phyloP scores from a whole-genome alignment of 768 basidiomycete genomes.

The Dioszegia crocea region DNA sequence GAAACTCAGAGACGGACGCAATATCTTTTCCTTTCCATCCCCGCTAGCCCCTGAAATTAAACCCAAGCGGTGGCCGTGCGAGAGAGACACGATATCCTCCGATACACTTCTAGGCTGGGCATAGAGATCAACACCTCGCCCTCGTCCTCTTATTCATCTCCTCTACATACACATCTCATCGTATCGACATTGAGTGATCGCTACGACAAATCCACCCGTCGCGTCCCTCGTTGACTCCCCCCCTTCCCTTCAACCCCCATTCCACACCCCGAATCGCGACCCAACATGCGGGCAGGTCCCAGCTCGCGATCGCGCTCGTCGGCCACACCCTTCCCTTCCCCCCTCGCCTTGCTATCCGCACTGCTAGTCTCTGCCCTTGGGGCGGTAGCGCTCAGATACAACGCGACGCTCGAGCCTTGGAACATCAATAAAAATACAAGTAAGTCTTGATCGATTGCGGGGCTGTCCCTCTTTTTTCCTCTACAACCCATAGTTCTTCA shows the following conservation, averaged over 20 bases:
- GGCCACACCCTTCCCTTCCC: neutral
- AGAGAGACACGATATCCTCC: too few species aligned
- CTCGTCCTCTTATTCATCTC: too few species aligned
- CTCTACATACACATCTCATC: neutral
- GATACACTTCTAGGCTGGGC: too few species aligned
- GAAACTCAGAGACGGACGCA: too few species aligned
- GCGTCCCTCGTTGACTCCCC: neutral
- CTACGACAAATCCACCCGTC: neutral
- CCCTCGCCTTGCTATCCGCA: neutral
- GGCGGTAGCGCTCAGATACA: slow-evolving; percentile 31
- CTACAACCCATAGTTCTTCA: neutral
- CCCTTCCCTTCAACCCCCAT: neutral
- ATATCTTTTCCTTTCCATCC: too few species aligned
- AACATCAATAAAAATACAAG: slow-evolving; percentile 49
- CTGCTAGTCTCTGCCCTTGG: slow-evolving; percentile 1
- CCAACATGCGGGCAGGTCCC: slow-evolving; percentile 9
- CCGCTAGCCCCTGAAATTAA: too few species aligned
- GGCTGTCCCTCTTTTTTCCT: neutral
- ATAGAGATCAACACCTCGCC: too few species aligned
- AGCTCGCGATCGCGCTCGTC: slow-evolving; percentile 7
- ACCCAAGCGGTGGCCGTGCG: too few species aligned
- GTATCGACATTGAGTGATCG: neutral
- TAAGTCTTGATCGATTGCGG: slow-evolving; percentile 13
- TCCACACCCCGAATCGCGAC: neutral
- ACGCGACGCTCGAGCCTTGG: slow-evolving; percentile 47